A percentile compares a stretch with the other conserved stretches of the same genome.
These are phyloP conservation scores for Coleophoma eucalyptorum DNA, from an alignment of 2,329 filamentous ascomycete species.

Conservation along the genomic window DNA sequence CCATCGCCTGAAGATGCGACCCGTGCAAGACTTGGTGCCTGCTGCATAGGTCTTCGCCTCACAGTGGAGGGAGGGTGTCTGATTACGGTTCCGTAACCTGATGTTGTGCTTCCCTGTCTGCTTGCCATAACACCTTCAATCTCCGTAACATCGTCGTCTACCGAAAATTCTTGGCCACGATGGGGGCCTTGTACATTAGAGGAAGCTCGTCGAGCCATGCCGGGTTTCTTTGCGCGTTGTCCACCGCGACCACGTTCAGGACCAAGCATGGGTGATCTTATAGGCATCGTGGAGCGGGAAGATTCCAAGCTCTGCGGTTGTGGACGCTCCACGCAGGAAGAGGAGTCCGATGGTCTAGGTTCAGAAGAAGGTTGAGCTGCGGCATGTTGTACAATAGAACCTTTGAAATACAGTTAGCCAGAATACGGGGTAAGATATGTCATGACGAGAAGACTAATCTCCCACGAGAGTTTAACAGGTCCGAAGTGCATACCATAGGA, in stretches of 20 bases:
- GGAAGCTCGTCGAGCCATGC: constrained; percentile 68
- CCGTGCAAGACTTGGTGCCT: constrained; percentile 39
- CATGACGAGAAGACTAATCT: too few relatives aligned
- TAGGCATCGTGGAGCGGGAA: constrained; percentile 20
- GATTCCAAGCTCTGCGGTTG: constrained; percentile 23
- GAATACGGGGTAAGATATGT: constrained; percentile 3
- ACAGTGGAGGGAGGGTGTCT: constrained; percentile 46
- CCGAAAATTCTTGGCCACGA: constrained; percentile 83
- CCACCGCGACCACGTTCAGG: constrained; percentile 27
- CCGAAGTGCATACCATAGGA: constrained; percentile 47
- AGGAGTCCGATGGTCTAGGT: constrained; percentile 23
- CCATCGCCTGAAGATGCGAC: constrained; percentile 45
- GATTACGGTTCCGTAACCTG: constrained; percentile 31
- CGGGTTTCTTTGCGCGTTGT: constrained; percentile 54
- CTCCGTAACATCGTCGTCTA: constrained; percentile 82
- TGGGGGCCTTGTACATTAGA: constrained; percentile 69
- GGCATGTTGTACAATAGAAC: constrained; percentile 16
- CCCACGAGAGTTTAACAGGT: too few relatives aligned
- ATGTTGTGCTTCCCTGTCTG: constrained; percentile 32
- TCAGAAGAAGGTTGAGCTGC: constrained; percentile 11
- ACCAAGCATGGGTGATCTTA: constrained; percentile 26
- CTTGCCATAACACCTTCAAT: constrained; percentile 64
- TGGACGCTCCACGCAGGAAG: constrained; percentile 18
- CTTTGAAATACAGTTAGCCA: constrained; percentile 12
- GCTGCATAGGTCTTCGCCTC: constrained; percentile 41